Conservation (phyloP, 805 yeast genomes). For the Lachancea nothofagi region DNA sequence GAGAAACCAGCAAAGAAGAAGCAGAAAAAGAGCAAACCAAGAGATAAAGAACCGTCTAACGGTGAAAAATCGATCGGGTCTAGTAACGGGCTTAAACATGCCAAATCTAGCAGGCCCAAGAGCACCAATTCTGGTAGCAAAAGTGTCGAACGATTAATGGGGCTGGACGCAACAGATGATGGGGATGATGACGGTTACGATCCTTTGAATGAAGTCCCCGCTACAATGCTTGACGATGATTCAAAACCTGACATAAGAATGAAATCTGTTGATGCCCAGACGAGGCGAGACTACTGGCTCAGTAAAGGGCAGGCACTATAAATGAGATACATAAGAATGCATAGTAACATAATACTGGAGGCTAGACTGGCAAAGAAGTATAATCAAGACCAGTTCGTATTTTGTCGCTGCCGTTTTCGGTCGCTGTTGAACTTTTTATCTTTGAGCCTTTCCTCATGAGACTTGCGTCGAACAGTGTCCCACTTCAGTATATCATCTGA, state of each 20-base stretch:
- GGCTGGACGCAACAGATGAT: constrained; percentile 10
- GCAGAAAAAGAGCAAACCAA: constrained; percentile 7
- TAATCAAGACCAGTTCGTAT: constrained; percentile 5
- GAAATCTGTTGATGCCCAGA: constrained; percentile 29
- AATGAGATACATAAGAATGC: constrained; percentile 3
- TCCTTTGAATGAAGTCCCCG: constrained; percentile 6
- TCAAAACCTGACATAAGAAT: constrained; percentile 15
- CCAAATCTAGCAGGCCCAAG: background rate
- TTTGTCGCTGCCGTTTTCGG: constrained; percentile 36
- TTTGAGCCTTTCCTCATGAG: constrained; percentile 35
- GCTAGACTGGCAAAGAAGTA: too few relatives aligned
- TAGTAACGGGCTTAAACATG: background rate
- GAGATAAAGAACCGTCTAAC: constrained; percentile 5
- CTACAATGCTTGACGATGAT: constrained; percentile 8
- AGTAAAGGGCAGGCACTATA: constrained; percentile 29
- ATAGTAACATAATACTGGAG: too few relatives aligned
- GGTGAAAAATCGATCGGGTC: constrained; percentile 5
- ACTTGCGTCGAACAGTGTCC: constrained; percentile 35
- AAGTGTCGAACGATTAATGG: constrained; percentile 7
- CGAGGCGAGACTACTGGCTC: constrained; percentile 32
- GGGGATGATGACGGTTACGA: constrained; percentile 13
- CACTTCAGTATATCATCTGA: constrained; percentile 42
- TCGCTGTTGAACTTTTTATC: constrained; percentile 35
- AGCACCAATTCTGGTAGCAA: background rate
- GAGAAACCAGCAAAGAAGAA: constrained; percentile 16